Evolutionary conservation across 2,329 filamentous ascomycete genomes (phyloP).

Genomic region (Microcera coccophila): DNA sequence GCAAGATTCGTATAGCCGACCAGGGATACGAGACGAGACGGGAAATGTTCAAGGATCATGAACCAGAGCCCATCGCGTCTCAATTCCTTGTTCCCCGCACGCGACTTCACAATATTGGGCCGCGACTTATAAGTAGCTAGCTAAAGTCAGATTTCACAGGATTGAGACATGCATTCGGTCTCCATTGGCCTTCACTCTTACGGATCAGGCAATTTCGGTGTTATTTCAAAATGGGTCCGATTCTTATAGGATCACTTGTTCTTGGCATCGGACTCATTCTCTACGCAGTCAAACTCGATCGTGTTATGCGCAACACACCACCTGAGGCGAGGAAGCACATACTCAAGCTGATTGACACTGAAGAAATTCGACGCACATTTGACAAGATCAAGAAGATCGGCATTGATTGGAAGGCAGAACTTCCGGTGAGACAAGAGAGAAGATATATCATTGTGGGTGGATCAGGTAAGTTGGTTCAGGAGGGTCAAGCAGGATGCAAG

Average conservation of each 20-base stretch:
- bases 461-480: conserved; percentile 34
- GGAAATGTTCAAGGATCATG: background rate
- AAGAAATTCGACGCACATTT: conserved; percentile 35
- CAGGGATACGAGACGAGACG: too few species aligned
- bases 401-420: conserved; percentile 35
- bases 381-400: conserved; percentile 33
- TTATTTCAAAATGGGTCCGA: background rate
- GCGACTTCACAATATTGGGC: background rate
- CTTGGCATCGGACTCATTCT: conserved; percentile 13
- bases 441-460: conserved; percentile 46
- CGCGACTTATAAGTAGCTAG: too few species aligned
- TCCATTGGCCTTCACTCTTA: background rate
- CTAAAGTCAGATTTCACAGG: too few species aligned
- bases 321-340: conserved; percentile 30
- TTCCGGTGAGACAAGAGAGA: conserved; percentile 39
- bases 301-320: conserved; percentile 34
- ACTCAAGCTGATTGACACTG: conserved; percentile 33
- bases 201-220: background rate
- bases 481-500: too few species aligned
- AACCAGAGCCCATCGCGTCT: background rate
- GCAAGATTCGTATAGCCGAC: background rate
- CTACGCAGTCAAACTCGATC: conserved; percentile 33
- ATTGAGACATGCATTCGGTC: too few species aligned
- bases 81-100: background rate
- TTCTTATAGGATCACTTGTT: background rate